Evolutionary conservation across 2,329 filamentous ascomycete species (phyloP).

Genomic region (Aspergillus spinulosporus): DNA sequence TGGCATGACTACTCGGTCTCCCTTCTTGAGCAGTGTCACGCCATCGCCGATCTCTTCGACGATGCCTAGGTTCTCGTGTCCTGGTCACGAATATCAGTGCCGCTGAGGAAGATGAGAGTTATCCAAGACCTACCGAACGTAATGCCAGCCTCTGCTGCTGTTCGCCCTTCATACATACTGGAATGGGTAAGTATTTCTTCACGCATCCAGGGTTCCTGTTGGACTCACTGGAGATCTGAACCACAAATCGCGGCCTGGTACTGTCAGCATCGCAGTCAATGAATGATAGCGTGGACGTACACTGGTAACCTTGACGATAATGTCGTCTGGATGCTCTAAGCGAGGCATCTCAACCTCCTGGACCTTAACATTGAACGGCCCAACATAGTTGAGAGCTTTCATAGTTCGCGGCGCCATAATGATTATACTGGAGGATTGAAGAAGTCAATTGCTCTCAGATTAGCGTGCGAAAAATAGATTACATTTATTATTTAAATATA

Average conservation of each 20-base stretch:
- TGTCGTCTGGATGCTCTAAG: slow-evolving; percentile 64
- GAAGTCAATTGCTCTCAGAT: background rate
- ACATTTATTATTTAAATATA: no score
- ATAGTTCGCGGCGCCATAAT: slow-evolving; percentile 43
- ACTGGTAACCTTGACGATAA: slow-evolving; percentile 66
- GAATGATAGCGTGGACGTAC: slow-evolving; percentile 42
- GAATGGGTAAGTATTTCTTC: slow-evolving; percentile 27
- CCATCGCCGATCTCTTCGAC: slow-evolving; percentile 58
- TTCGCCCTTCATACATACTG: slow-evolving; percentile 65
- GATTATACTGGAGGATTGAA: background rate
- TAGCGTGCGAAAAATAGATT: background rate
- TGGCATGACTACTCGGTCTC: slow-evolving; percentile 64
- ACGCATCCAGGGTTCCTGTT: background rate
- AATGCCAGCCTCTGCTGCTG: slow-evolving; percentile 61
- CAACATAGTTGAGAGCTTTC: slow-evolving; percentile 65
- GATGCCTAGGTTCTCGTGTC: slow-evolving; percentile 64
- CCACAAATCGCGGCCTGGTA: slow-evolving; percentile 53
- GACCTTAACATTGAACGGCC: slow-evolving; percentile 62
- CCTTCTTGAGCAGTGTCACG: slow-evolving; percentile 62
- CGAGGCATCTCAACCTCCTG: slow-evolving; percentile 60
- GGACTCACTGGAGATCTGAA: slow-evolving; percentile 48
- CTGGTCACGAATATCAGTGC: slow-evolving; percentile 6
- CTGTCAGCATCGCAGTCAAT: background rate
- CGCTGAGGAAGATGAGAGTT: no score
- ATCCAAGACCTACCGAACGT: slow-evolving; percentile 50